Percentiles rank a stretch among this genome's conserved stretches.
phyloP scores from a whole-genome alignment of 2,329 filamentous ascomycete genomes.

The Colletotrichum sp. region DNA sequence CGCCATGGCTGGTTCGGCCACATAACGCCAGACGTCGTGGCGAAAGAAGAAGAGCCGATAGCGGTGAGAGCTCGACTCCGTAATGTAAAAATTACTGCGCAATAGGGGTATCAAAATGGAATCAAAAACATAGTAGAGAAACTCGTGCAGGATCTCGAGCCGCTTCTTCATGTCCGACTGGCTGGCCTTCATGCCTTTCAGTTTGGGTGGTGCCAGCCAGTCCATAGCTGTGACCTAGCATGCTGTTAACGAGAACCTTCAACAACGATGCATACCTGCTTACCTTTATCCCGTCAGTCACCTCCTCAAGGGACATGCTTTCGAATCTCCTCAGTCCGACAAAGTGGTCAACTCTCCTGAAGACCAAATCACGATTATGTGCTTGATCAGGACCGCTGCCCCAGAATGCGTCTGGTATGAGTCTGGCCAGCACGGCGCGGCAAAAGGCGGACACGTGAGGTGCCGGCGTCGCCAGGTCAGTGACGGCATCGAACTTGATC shows the following conservation, averaged over 20 bases:
- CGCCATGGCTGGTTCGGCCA: slow-evolving; percentile 76
- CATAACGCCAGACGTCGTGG: slow-evolving; percentile 85
- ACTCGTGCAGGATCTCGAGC: slow-evolving; percentile 79
- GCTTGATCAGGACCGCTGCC: slow-evolving; percentile 58
- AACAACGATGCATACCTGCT: not conserved
- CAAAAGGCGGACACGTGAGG: slow-evolving; percentile 85
- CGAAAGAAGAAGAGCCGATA: slow-evolving; percentile 92
- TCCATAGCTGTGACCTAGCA: slow-evolving; percentile 67
- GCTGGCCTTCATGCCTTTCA: slow-evolving; percentile 62
- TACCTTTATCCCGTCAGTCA: slow-evolving; percentile 79
- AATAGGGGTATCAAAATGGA: slow-evolving; percentile 88
- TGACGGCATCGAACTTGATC: slow-evolving; percentile 58
- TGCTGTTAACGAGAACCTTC: not conserved
- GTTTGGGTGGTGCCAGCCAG: slow-evolving; percentile 72
- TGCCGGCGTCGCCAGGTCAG: slow-evolving; percentile 70
- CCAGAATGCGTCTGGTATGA: slow-evolving; percentile 81
- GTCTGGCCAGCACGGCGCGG: slow-evolving; percentile 72
- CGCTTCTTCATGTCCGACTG: slow-evolving; percentile 78
- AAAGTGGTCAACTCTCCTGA: slow-evolving; percentile 78
- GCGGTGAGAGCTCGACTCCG: slow-evolving; percentile 82
- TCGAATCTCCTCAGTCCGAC: slow-evolving; percentile 82
- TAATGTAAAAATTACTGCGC: slow-evolving; percentile 90
- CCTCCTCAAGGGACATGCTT: slow-evolving; percentile 77
- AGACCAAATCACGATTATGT: slow-evolving; percentile 67
- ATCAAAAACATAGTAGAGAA: slow-evolving; percentile 93